A percentile compares a stretch with the other conserved stretches of the same genome.
Conservation (phyloP, 345 rosid genomes). For the Brassica juncea region DNA sequence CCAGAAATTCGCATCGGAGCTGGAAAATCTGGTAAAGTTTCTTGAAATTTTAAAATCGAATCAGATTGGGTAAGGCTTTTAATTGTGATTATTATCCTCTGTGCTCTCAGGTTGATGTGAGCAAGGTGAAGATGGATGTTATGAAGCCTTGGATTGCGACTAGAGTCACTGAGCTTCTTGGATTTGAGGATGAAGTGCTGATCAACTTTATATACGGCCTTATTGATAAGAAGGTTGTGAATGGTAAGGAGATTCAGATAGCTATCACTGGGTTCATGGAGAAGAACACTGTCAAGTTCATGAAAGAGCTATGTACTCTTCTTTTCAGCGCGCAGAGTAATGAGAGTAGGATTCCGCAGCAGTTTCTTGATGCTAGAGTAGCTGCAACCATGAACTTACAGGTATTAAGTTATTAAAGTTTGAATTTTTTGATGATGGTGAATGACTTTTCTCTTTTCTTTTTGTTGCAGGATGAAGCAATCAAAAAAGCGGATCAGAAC, state of each 20-base stretch:
- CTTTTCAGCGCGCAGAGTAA: constrained; percentile 88
- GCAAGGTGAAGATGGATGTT: constrained; percentile 94
- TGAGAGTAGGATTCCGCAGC: constrained; percentile 90
- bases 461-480: constrained; percentile 60
- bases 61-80: neutral
- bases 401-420: constrained; percentile 46
- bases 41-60: neutral
- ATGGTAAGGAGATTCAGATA: constrained; percentile 91
- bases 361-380: constrained; percentile 79
- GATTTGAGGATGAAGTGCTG: constrained; percentile 97
- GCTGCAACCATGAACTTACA: constrained; percentile 76
- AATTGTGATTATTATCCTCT: neutral
- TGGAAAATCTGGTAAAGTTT: constrained; percentile 74
- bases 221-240: constrained; percentile 89
- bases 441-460: neutral
- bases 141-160: constrained; percentile 93
- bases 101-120: constrained; percentile 65
- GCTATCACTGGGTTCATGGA: constrained; percentile 96
- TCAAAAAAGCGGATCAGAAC: constrained; percentile 38
- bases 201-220: constrained; percentile 94
- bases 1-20: constrained; percentile 85
- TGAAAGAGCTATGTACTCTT: constrained; percentile 97
- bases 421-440: neutral
- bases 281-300: constrained; percentile 89
- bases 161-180: constrained; percentile 91